Base-by-base conservation (phyloP, 2,329 filamentous ascomycete genomes). In the Sarocladium strictum region DNA sequence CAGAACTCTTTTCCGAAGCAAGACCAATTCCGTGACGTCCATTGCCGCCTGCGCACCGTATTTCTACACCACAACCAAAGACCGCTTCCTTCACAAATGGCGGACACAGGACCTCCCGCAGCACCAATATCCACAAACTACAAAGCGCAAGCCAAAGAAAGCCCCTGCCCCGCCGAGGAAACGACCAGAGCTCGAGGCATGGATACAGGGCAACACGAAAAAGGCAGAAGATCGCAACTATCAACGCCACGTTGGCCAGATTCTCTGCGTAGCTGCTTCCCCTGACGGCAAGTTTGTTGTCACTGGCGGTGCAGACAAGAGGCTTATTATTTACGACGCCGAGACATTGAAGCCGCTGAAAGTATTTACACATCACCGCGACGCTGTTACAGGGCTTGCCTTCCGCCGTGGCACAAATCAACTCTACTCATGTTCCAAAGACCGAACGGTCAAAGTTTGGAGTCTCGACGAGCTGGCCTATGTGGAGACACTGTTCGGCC, bases 361-460 rank as follows among this genome's bases (percentile, higher is more conserved):
- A 62, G 84, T 93, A 3, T 96, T 97, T 68, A 85, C 83, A n/a
- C 90, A 96, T 57, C 94, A 99, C 72, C 84, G 94, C 57, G 94
- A 95, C 64, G 82, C 90, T 15, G 84, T 99, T 52, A 93, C 89
- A 6, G 86, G 87, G 1, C 76, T 99, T 17, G 87, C 86, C 1
- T 99, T 99, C 67, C 86, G 91, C 35, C 80, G 89, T 58, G 89
- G 88, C 51, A 92, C 89, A 15, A 96, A 97, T 65, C 92, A 97
- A 70, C 75, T 99, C 19, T 99, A 95, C 73, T 95, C 90, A 3
- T 87, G 88, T 56, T 94, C 90, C 54, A 89, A 87, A 64, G 94
- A 99, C 71, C 84, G 94, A 40, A 96, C 93, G 2, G 87, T 99
- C 66, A 97, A 97, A 71, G 87, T 95, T 29, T 99, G 93, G 90